Evolutionary conservation across 1,284 basidiomycete species (phyloP), one percentile per base, ranked within the genome.

Genomic region (Schizophyllum amplum): DNA sequence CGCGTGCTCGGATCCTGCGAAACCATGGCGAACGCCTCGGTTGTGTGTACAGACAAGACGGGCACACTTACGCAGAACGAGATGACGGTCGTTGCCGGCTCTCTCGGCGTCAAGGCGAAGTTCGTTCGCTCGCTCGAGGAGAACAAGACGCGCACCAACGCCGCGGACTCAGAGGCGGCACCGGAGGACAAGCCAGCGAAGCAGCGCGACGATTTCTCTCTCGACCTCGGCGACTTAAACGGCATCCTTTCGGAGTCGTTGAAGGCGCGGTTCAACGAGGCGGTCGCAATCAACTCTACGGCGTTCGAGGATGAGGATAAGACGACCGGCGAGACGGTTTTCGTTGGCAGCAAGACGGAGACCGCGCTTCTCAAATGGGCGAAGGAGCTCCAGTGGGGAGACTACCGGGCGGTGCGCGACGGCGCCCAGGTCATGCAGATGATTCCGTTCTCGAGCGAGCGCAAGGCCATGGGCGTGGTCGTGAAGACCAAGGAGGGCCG

Each of bases 1-100:
- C 93, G 96, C 62, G 89, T 98, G 2, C 83, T 99, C 33, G 91
- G 93, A 13, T 94, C 93, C 24, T 99, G 96, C 72, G 96, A 98
- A 77, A 98, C 93, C 5, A 99, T 98, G 95, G 96, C 92, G 27
- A 98, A 98, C 68, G 92, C 94, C 13, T 96, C 90, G 22, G 95
- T 98, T 60, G 83, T 98, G 24, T 98, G 94, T 74, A 98, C 94
- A 21, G 94, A 97, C 77, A 98, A 98, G 77, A 96, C 94, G 1
- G 92, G 92, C 52, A 90, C 94, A 5, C 84, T 94, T 24, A 98
- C 96, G 0, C 90, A 94, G 68, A 98, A 98, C 75, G 79, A 78
- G 66, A 99, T 99, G 96, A 84, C 86, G 17, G 90, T 99, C 65
- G 96, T 99, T 54, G 94, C 96, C 15, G 96, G 96, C 46, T 94